Evolutionary conservation across 352 stramenopile species (phyloP).

Genomic region (Aphanomyces stellatus): DNA sequence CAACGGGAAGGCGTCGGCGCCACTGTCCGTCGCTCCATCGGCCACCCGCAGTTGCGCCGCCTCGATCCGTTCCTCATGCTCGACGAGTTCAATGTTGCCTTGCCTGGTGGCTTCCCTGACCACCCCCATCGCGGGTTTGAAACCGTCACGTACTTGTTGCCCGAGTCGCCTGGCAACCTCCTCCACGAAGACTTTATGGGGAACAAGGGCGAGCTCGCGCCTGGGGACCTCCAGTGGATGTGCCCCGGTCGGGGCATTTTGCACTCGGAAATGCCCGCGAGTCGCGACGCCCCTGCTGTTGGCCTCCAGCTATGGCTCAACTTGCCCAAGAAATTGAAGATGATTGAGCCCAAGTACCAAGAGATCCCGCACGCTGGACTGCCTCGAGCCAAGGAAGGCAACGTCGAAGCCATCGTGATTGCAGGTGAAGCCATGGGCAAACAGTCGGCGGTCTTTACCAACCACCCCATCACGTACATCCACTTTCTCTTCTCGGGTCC

Average conservation of each 20-base stretch:
- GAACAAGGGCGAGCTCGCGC: slow-evolving; percentile 39
- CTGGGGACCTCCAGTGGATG: slow-evolving; percentile 57
- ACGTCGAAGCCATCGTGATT: slow-evolving; percentile 42
- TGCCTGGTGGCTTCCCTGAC: slow-evolving; percentile 78
- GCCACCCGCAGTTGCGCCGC: neutral
- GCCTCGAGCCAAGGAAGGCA: slow-evolving; percentile 30
- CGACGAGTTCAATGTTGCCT: slow-evolving; percentile 41
- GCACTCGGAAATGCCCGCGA: slow-evolving; percentile 41
- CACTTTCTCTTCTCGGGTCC: slow-evolving; percentile 38
- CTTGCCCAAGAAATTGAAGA: slow-evolving; percentile 35
- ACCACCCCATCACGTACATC: slow-evolving; percentile 44
- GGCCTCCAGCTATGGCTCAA: slow-evolving; percentile 52
- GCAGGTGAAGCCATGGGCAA: slow-evolving; percentile 40
- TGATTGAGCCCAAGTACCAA: slow-evolving; percentile 43
- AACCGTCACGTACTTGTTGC: slow-evolving; percentile 87
- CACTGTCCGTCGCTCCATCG: neutral
- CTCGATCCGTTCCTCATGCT: slow-evolving; percentile 55
- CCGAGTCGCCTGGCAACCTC: slow-evolving; percentile 63
- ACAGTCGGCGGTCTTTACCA: slow-evolving; percentile 33
- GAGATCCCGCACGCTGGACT: slow-evolving; percentile 36
- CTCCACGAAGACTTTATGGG: slow-evolving; percentile 76
- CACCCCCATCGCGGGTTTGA: slow-evolving; percentile 90
- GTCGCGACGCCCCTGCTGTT: slow-evolving; percentile 27
- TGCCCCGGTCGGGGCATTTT: slow-evolving; percentile 39
- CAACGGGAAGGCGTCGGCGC: slow-evolving; percentile 2